Evolutionary conservation across 768 basidiomycete genomes (phyloP).

Genomic region (Mycena crocata): DNA sequence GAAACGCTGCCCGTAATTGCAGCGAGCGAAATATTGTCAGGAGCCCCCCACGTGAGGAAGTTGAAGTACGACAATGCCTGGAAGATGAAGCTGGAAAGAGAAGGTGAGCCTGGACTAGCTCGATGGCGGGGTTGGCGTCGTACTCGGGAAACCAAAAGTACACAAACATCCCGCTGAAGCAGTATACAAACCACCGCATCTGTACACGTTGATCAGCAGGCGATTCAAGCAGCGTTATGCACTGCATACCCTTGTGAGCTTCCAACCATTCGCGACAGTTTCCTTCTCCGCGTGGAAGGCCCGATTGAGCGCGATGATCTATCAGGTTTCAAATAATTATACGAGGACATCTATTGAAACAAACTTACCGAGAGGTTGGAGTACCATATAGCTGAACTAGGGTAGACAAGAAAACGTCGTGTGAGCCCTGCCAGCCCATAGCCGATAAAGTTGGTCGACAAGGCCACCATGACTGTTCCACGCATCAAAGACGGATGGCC

Average conservation of each 20-base stretch:
- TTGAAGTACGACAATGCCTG: slow-evolving; percentile 43
- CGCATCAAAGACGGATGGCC: slow-evolving; percentile 34
- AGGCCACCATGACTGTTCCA: slow-evolving; percentile 43
- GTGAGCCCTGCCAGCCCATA: slow-evolving; percentile 62
- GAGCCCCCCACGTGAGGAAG: slow-evolving; percentile 54
- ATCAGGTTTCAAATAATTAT: neutral
- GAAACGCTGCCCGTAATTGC: slow-evolving; percentile 40
- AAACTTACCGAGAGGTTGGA: slow-evolving; percentile 52
- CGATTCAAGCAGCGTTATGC: neutral
- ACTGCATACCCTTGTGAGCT: slow-evolving; percentile 27
- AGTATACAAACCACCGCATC: slow-evolving; percentile 54
- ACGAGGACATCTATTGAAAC: neutral
- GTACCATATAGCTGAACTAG: slow-evolving; percentile 68
- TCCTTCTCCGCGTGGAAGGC: slow-evolving; percentile 56
- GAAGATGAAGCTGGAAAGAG: slow-evolving; percentile 49
- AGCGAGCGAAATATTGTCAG: slow-evolving; percentile 47
- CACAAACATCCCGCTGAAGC: slow-evolving; percentile 46
- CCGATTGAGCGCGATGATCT: slow-evolving; percentile 53
- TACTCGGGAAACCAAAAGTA: slow-evolving; percentile 40
- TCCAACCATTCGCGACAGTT: slow-evolving; percentile 37
- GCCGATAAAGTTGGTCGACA: slow-evolving; percentile 60
- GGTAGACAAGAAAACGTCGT: slow-evolving; percentile 69
- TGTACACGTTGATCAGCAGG: neutral
- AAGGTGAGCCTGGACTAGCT: slow-evolving; percentile 13
- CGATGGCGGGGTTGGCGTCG: slow-evolving; percentile 18